phyloP scores from a whole-genome alignment of 495 filamentous ascomycete genomes.

The Aspergillus bridgeri region DNA sequence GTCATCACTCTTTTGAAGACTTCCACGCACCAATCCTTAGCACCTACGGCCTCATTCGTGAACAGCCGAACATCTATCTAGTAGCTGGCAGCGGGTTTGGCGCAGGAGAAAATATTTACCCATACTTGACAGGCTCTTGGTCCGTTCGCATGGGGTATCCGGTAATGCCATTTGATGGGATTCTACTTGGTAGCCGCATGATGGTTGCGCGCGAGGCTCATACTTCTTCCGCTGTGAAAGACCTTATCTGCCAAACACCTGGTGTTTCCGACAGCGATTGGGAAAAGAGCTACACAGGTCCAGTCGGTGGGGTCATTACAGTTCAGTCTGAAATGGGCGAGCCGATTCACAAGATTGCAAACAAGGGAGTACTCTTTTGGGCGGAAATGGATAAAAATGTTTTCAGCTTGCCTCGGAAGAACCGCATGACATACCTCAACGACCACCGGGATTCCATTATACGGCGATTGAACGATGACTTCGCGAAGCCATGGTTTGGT shows the following conservation, averaged over 20 bases:
- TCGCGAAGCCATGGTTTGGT: conserved; percentile 41
- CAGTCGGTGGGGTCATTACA: conserved; percentile 35
- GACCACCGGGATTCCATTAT: conserved; percentile 27
- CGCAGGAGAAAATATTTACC: conserved; percentile 42
- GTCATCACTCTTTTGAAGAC: conserved; percentile 52
- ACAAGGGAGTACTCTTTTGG: conserved; percentile 36
- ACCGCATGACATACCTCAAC: conserved; percentile 24
- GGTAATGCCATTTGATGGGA: conserved; percentile 49
- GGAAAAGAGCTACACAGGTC: conserved; percentile 25
- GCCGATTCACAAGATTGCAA: conserved; percentile 43
- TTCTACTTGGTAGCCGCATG: conserved; percentile 46
- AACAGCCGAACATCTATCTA: conserved; percentile 44
- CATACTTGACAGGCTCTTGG: conserved; percentile 47
- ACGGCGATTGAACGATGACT: conserved; percentile 33
- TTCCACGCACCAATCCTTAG: conserved; percentile 47
- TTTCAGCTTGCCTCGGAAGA: conserved; percentile 28
- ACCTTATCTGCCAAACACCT: conserved; percentile 25
- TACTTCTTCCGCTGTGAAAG: conserved; percentile 29
- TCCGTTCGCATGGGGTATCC: conserved; percentile 36
- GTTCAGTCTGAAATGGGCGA: conserved; percentile 43
- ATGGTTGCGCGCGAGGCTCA: conserved; percentile 47
- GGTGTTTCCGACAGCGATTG: conserved; percentile 29
- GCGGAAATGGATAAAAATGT: conserved; percentile 36
- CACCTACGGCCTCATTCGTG: conserved; percentile 43
- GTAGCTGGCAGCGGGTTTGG: conserved; percentile 51